These are phyloP conservation scores for Conringia planisiliqua DNA, from an alignment of 345 rosid genomes.

Conservation along the genomic window DNA sequence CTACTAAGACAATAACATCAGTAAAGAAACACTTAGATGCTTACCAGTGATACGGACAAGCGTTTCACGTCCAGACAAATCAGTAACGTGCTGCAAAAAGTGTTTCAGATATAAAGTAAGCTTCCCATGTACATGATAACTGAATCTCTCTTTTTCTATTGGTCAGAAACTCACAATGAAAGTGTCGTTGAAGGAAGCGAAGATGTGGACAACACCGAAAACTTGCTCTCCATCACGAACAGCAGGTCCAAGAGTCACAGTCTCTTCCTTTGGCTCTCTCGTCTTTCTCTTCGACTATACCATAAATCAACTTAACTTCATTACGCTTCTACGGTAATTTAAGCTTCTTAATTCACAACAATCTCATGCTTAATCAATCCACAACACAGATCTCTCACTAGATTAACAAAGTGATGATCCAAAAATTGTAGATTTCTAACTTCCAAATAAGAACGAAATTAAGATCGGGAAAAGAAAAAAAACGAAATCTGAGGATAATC, in stretches of 20 bases:
- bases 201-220: slow-evolving; percentile 85
- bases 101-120: not conserved
- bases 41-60: slow-evolving; percentile 87
- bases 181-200: slow-evolving; percentile 88
- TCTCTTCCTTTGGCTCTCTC: slow-evolving; percentile 88
- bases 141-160: not conserved
- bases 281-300: slow-evolving; percentile 66
- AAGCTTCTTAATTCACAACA: not conserved
- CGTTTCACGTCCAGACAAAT: slow-evolving; percentile 89
- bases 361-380: not conserved
- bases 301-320: not conserved
- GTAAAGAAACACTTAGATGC: not conserved
- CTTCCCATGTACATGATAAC: not conserved
- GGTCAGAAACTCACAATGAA: slow-evolving; percentile 56
- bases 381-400: not conserved
- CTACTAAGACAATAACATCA: not conserved
- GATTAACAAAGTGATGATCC: not conserved
- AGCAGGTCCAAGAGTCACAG: slow-evolving; percentile 71
- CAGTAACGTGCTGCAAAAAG: slow-evolving; percentile 77
- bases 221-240: slow-evolving; percentile 76
- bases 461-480: not conserved
- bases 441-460: not conserved
- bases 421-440: not conserved
- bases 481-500: not conserved
- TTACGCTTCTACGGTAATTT: not conserved